phyloP scores from a whole-genome alignment of 2,329 filamentous ascomycete species.

The Fusarium sp. region DNA sequence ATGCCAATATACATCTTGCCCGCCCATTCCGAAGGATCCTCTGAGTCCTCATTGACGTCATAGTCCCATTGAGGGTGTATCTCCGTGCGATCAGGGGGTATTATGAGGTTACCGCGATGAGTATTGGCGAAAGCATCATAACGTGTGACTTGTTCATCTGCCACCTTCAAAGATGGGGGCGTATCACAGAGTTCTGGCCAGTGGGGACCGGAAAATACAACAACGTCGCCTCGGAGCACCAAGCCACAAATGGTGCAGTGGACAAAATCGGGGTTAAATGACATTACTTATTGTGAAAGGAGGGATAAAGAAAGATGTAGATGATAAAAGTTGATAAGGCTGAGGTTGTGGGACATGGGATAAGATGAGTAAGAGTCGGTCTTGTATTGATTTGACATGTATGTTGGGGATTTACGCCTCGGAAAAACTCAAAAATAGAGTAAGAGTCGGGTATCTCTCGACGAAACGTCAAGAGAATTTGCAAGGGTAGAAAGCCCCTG shows the following conservation, averaged over 20 bases:
- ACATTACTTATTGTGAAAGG: neutral
- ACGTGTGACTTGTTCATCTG: neutral
- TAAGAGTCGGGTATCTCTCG: neutral
- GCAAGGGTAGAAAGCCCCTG: neutral
- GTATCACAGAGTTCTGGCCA: neutral
- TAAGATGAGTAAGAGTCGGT: neutral
- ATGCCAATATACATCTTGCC: neutral
- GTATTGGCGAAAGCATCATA: neutral
- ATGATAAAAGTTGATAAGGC: neutral
- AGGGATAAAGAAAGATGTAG: no score
- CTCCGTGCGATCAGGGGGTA: neutral
- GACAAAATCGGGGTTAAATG: neutral
- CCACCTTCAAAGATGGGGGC: neutral
- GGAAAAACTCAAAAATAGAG: neutral
- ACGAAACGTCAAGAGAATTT: neutral
- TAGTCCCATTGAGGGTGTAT: neutral
- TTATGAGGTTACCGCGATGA: neutral
- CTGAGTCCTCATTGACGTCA: neutral
- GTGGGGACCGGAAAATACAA: conserved; percentile 4
- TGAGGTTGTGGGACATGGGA: neutral
- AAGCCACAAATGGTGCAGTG: conserved; percentile 17
- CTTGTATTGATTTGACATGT: no score
- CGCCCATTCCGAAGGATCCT: neutral
- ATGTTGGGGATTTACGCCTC: no score
- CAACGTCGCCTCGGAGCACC: neutral